These are phyloP conservation scores for Phytomonas sp. DNA, from an alignment of 208 protist genomes.

Conservation along the genomic window DNA sequence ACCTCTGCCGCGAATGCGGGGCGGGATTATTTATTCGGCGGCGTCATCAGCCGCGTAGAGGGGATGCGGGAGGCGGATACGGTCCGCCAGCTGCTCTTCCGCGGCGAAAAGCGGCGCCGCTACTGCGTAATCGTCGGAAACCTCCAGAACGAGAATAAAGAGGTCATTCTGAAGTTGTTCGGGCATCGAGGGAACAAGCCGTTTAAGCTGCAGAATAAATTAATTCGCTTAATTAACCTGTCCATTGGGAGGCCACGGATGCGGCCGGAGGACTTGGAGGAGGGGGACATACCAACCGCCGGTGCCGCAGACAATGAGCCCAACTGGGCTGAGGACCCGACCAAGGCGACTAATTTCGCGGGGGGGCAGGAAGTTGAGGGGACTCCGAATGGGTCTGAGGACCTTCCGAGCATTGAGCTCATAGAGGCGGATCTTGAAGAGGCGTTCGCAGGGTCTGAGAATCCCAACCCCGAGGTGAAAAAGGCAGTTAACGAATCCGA, in stretches of 20 bases:
- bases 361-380: conserved; percentile 8
- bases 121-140: conserved; percentile 81
- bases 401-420: background rate
- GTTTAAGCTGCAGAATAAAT: conserved; percentile 77
- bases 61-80: conserved; percentile 33
- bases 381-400: background rate
- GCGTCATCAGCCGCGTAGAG: conserved; percentile 22
- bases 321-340: background rate
- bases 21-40: conserved; percentile 26
- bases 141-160: conserved; percentile 39
- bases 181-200: conserved; percentile 74
- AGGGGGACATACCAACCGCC: background rate
- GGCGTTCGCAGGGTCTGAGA: background rate
- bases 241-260: conserved; percentile 55
- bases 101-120: conserved; percentile 71
- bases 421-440: background rate
- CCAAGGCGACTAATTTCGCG: background rate
- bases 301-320: background rate
- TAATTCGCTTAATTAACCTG: conserved; percentile 78
- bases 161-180: conserved; percentile 71
- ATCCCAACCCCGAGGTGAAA: conserved; percentile 1
- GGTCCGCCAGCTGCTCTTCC: conserved; percentile 67
- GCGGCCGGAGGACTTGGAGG: conserved; percentile 11
- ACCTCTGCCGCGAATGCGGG: conserved; percentile 13
- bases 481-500: conserved; percentile 2